Evolutionary conservation across 2,329 filamentous ascomycete genomes (phyloP).

Genomic region (Nemania sp.): DNA sequence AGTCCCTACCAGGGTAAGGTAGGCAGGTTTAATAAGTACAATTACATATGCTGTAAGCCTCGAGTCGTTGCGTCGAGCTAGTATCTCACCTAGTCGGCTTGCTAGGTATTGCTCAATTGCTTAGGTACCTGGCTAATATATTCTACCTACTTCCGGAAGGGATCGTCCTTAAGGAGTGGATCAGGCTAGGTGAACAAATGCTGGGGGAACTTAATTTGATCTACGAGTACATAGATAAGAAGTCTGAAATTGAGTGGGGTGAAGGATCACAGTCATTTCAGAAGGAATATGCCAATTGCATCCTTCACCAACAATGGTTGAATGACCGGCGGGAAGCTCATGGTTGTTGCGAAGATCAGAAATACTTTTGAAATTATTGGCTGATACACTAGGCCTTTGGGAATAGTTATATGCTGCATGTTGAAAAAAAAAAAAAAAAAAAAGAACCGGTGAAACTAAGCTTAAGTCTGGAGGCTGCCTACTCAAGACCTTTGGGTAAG

Average conservation of each 20-base stretch:
- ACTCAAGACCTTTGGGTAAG: too few species aligned
- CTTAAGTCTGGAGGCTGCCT: too few species aligned
- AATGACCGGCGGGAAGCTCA: not conserved
- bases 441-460: too few species aligned
- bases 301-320: not conserved
- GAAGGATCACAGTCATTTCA: conserved; percentile 15
- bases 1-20: not conserved
- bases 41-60: not conserved
- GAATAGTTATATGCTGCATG: too few species aligned
- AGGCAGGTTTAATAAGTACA: too few species aligned
- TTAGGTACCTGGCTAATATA: not conserved
- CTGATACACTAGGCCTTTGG: too few species aligned
- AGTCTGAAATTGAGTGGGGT: conserved; percentile 16
- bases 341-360: not conserved
- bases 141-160: not conserved
- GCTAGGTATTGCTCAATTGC: too few species aligned
- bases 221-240: conserved; percentile 1
- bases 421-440: too few species aligned
- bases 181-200: not conserved
- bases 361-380: too few species aligned
- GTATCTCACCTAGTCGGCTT: too few species aligned
- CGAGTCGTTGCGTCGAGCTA: too few species aligned
- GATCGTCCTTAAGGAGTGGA: not conserved
- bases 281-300: conserved; percentile 1
- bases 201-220: not conserved